Evolutionary conservation across 495 filamentous ascomycete genomes (phyloP), one percentile per base, ranked within the genome.

Genomic region (Penicillium parvum): DNA sequence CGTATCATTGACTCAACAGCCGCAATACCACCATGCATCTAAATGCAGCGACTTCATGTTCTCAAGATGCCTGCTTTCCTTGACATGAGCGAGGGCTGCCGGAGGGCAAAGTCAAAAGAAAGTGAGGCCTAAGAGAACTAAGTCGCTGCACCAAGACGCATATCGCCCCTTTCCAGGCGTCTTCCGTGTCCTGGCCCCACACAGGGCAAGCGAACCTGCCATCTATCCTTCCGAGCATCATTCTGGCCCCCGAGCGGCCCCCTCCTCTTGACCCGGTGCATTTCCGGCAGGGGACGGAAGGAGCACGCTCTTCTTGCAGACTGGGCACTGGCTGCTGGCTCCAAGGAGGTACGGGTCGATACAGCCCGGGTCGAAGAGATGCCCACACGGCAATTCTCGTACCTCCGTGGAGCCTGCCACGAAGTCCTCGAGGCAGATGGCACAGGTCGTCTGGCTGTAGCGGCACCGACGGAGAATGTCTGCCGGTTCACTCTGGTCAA

Each of bases 311-410:
- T 78, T 73, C 55, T 95, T 96, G 70, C 91, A 97, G 37, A 95
- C 63, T 1, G 91, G 91, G 53, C 91, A 97, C 9, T 94, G 73
- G 28, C 82, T 86, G 57, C 83, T 89, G 52, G 76, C 78, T 27
- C 77, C 66, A 34, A 69, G 66, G 29, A 96, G 69, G 49, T 88
- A 90, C 8, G 76, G 69, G 57, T 96, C 89, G 50, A 97, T 87
- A 60, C 91, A 97, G 29, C 81, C 82, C 2, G 87, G 81, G 41
- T 97, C 89, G 65, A 88, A 97, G 42, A 96, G 90, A 57, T 97
- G 91, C 0, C 84, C 77, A 50, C 91, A 97, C 0, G 86, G 82
- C 3, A 96, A 71, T 60, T 94, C 86, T 26, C 89, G 84, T 45
- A 96, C 86, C 16, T 75, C 75, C 0, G 88, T 83, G 11, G 59